These are phyloP conservation scores for Juglanconis oblonga DNA, from an alignment of 2,329 filamentous ascomycete genomes.

Conservation along the genomic window DNA sequence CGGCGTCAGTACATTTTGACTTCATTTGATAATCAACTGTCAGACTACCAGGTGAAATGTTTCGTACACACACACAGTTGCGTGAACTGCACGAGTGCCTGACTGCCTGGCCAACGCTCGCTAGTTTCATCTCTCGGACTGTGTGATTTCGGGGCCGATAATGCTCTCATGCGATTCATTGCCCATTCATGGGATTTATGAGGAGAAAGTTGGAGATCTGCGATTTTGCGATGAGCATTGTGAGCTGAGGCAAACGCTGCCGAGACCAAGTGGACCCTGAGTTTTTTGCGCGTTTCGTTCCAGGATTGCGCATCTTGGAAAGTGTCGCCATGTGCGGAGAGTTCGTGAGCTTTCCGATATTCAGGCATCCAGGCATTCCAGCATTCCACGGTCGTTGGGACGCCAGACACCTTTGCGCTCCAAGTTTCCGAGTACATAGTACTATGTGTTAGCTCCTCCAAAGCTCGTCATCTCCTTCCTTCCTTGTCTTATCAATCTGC, in stretches of 20 bases:
- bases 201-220: not conserved
- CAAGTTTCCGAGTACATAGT: not conserved
- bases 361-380: no score
- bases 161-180: not conserved
- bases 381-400: no score
- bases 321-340: not conserved
- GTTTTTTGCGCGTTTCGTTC: not conserved
- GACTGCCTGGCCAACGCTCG: not conserved
- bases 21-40: not conserved
- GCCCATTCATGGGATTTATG: no score
- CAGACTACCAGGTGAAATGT: not conserved
- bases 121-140: not conserved
- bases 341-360: not conserved
- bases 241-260: not conserved
- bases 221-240: not conserved
- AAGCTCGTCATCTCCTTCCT: not conserved
- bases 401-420: no score
- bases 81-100: not conserved
- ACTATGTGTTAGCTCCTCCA: not conserved
- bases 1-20: no score
- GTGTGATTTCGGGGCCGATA: not conserved
- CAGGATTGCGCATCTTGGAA: not conserved
- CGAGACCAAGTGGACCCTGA: not conserved
- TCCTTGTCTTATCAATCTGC: conserved; percentile 2
- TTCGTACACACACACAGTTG: not conserved